A percentile compares a stretch with the other conserved stretches of the same genome.
These are phyloP conservation scores for Coffea humblotiana DNA, from an alignment of 305 asterid genomes.

Conservation along the genomic window DNA sequence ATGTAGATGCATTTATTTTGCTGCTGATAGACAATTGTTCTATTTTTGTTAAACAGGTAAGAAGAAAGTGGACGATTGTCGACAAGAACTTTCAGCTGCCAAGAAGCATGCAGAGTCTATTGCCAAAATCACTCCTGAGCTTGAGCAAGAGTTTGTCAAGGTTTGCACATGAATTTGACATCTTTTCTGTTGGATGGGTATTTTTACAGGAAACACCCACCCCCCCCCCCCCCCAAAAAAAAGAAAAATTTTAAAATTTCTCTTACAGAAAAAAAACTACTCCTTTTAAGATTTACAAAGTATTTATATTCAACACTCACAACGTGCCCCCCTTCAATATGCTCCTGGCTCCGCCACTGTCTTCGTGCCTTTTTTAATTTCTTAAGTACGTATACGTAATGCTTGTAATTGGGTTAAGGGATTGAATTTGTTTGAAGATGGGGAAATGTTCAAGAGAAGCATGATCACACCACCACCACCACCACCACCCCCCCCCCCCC, in stretches of 20 bases:
- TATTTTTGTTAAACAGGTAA: conserved; percentile 46
- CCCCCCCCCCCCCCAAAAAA: too few relatives aligned
- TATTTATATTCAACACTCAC: too few relatives aligned
- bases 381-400: too few relatives aligned
- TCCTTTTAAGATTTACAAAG: too few relatives aligned
- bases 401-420: background rate
- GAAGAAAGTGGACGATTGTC: conserved; percentile 36
- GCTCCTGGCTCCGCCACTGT: background rate
- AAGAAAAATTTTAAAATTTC: too few relatives aligned
- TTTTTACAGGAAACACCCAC: too few relatives aligned
- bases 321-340: too few relatives aligned
- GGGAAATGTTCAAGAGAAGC: background rate
- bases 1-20: background rate
- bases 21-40: conserved; percentile 11
- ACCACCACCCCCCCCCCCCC: too few relatives aligned
- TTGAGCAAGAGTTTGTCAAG: conserved; percentile 75
- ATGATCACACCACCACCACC: background rate
- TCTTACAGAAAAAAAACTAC: too few relatives aligned
- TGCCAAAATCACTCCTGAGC: conserved; percentile 68
- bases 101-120: conserved; percentile 72
- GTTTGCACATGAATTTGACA: conserved; percentile 41
- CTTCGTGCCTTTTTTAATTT: background rate
- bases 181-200: background rate
- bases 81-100: conserved; percentile 53
- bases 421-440: too few relatives aligned